Evolutionary conservation across 805 yeast species (phyloP).

Genomic region (Starmerella gropengiesseri): DNA sequence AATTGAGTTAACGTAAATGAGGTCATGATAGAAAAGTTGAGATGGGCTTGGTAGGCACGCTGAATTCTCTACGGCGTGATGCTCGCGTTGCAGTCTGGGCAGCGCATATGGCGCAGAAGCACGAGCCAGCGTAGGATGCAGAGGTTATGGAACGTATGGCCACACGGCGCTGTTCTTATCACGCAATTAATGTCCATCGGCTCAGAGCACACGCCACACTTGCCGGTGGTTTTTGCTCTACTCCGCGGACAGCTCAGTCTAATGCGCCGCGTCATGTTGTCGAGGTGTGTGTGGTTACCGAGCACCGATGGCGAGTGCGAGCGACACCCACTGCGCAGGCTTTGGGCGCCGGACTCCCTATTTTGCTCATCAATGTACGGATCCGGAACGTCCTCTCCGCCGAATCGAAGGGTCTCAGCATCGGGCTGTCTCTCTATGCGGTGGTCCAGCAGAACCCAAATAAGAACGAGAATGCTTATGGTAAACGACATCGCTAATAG

Average conservation of each 20-base stretch:
- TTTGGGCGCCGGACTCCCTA: too few relatives aligned
- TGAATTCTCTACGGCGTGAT: slow-evolving; percentile 35
- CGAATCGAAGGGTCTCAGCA: not conserved
- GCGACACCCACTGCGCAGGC: too few relatives aligned
- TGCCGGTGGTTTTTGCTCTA: slow-evolving; percentile 4
- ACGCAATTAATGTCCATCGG: slow-evolving; percentile 32
- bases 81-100: slow-evolving; percentile 77
- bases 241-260: slow-evolving; percentile 5
- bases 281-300: slow-evolving; percentile 10
- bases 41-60: too few relatives aligned
- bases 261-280: slow-evolving; percentile 9
- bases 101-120: slow-evolving; percentile 54
- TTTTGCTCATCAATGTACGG: too few relatives aligned
- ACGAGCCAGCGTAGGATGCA: slow-evolving; percentile 79
- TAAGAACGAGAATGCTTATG: slow-evolving; percentile 1
- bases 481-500: slow-evolving; percentile 8
- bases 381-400: not conserved
- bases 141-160: slow-evolving; percentile 69
- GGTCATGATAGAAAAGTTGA: too few relatives aligned
- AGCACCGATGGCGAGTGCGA: too few relatives aligned
- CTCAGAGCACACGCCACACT: slow-evolving; percentile 13
- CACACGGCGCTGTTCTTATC: slow-evolving; percentile 68
- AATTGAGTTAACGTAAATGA: too few relatives aligned
- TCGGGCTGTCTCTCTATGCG: not conserved
- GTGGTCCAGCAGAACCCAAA: slow-evolving; percentile 6